phyloP scores from a whole-genome alignment of 495 filamentous ascomycete genomes.

The Amniculicola lignicola region DNA sequence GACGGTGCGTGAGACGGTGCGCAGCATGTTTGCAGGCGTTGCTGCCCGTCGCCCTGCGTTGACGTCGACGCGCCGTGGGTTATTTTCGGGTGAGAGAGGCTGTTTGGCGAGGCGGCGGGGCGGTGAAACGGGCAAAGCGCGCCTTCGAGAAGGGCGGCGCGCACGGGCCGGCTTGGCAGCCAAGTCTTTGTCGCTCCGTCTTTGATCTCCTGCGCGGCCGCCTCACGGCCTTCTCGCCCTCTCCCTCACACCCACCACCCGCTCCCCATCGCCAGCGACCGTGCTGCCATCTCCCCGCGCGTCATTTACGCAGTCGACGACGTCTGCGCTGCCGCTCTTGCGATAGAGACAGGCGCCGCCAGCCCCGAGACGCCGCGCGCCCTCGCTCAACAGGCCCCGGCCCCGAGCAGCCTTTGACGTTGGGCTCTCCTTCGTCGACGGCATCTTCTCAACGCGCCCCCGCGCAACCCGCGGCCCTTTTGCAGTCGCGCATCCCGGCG shows the following conservation, averaged over 20 bases:
- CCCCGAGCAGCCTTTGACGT: slow-evolving; percentile 25
- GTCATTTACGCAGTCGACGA: background rate
- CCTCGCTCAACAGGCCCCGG: slow-evolving; percentile 11
- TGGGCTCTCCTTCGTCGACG: slow-evolving; percentile 13
- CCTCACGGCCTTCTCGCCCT: background rate
- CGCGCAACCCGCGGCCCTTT: background rate
- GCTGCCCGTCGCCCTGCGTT: too few relatives aligned
- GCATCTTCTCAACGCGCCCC: slow-evolving; percentile 15
- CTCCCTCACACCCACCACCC: slow-evolving; percentile 8
- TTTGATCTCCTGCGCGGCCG: background rate
- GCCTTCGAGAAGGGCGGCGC: too few relatives aligned
- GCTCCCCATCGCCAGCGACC: slow-evolving; percentile 1
- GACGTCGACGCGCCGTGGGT: too few relatives aligned
- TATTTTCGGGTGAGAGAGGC: too few relatives aligned
- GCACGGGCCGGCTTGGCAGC: too few relatives aligned
- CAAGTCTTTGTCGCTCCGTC: slow-evolving; percentile 3
- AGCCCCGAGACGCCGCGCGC: slow-evolving; percentile 6
- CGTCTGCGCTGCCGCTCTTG: background rate
- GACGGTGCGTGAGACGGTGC: too few relatives aligned
- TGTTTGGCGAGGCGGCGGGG: too few relatives aligned
- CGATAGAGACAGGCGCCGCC: slow-evolving; percentile 1
- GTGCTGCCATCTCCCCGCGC: slow-evolving; percentile 16
- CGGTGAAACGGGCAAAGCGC: too few relatives aligned
- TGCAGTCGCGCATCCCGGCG: background rate
- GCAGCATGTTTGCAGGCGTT: too few relatives aligned